Conservation (phyloP, 257 asterid species). For the Solanum habrochaites region DNA sequence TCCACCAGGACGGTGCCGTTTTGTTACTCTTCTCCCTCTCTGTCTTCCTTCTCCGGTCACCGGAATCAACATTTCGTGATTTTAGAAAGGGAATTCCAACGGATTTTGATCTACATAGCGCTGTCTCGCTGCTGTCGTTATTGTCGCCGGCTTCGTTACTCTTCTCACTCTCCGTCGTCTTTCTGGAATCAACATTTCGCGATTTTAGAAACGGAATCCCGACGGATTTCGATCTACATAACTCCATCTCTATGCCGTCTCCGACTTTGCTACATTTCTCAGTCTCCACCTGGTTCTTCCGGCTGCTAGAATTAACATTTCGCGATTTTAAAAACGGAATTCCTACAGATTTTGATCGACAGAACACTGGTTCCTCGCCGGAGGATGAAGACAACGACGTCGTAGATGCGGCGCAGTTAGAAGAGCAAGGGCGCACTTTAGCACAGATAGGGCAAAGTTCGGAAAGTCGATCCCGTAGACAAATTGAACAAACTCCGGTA, state of each 20-base stretch:
- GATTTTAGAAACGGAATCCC: constrained; percentile 48
- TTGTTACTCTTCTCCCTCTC: not conserved
- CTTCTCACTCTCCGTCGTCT: not conserved
- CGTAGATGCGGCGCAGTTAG: not conserved
- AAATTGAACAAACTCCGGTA: not conserved
- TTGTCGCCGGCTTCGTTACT: not conserved
- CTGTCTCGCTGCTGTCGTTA: constrained; percentile 8
- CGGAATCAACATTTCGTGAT: not conserved
- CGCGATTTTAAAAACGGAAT: constrained; percentile 40
- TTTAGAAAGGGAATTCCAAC: constrained; percentile 52
- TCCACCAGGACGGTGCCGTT: constrained; percentile 33
- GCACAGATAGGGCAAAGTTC: constrained; percentile 22
- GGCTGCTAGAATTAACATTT: not conserved
- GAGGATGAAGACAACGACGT: constrained; percentile 50
- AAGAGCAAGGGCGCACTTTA: constrained; percentile 54
- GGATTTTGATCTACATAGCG: constrained; percentile 56
- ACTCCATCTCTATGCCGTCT: constrained; percentile 14
- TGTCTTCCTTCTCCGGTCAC: not conserved
- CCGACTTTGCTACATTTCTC: not conserved
- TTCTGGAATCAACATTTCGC: not conserved
- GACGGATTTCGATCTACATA: constrained; percentile 63
- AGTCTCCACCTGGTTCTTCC: not conserved
- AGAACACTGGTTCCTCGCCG: constrained; percentile 30
- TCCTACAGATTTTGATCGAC: constrained; percentile 65
- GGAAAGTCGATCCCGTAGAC: not conserved